Evolutionary conservation across 495 filamentous ascomycete species (phyloP).

Genomic region (Podospora appendiculata): DNA sequence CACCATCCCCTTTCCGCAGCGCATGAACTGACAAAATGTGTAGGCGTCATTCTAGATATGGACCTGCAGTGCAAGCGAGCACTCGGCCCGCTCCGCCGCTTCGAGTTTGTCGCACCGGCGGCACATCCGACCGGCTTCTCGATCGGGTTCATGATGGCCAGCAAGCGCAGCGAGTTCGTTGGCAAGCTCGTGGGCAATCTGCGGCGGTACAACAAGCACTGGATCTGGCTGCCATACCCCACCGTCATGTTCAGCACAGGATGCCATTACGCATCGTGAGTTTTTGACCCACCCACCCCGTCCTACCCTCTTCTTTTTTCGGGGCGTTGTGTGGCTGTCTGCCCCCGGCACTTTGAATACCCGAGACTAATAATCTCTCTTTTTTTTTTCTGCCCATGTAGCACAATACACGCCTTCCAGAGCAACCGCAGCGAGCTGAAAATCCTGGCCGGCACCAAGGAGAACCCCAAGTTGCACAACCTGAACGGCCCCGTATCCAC

Average conservation of each 20-base stretch:
- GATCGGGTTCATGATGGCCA: constrained; percentile 38
- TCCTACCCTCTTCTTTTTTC: too few species aligned
- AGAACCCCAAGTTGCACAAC: constrained; percentile 24
- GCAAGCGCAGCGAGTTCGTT: constrained; percentile 24
- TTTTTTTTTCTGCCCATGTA: background rate
- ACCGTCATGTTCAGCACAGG: constrained; percentile 40
- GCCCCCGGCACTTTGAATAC: too few species aligned
- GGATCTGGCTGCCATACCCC: constrained; percentile 32
- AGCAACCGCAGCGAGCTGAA: constrained; percentile 22
- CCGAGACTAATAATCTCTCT: too few species aligned
- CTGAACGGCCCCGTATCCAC: constrained; percentile 38
- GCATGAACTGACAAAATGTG: background rate
- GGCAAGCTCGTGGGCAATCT: constrained; percentile 24
- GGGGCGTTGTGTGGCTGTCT: too few species aligned
- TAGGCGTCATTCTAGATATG: constrained; percentile 33
- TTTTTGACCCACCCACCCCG: background rate
- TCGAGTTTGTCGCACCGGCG: constrained; percentile 32
- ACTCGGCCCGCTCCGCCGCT: constrained; percentile 31
- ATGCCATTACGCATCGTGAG: constrained; percentile 34
- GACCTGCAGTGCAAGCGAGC: constrained; percentile 33
- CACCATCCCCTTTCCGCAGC: background rate
- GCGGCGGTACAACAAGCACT: constrained; percentile 24
- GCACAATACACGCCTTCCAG: constrained; percentile 29
- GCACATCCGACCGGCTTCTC: constrained; percentile 33
- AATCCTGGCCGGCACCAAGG: constrained; percentile 27